Conservation (phyloP, 2,329 filamentous ascomycete species). For the Emmonsia crescens region DNA sequence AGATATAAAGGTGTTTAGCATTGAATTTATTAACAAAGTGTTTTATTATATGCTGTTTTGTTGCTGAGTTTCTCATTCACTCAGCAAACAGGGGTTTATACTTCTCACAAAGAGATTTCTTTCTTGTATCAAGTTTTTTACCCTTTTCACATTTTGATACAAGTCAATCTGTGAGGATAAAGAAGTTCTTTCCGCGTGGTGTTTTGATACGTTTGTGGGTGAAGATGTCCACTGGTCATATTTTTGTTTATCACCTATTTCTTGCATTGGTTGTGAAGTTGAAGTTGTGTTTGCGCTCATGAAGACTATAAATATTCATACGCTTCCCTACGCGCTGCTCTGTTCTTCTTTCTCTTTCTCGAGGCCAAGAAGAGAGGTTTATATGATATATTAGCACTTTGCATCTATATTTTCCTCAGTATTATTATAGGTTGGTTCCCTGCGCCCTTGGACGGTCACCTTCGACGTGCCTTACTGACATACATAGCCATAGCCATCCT, state of each 20-base stretch:
- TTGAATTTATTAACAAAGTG: slow-evolving; percentile 1
- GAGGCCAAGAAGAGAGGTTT: neutral
- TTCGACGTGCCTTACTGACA: neutral
- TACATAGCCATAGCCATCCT: neutral
- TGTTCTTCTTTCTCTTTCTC: neutral
- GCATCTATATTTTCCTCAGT: neutral
- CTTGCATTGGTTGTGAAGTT: neutral
- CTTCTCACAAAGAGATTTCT: neutral
- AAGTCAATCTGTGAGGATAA: neutral
- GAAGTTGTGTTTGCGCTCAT: neutral
- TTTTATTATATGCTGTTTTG: slow-evolving; percentile 6
- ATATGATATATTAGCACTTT: neutral
- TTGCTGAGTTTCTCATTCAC: slow-evolving; percentile 5
- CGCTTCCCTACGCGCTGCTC: neutral
- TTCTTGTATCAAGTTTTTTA: slow-evolving; percentile 1
- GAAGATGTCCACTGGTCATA: neutral
- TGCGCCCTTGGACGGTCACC: neutral
- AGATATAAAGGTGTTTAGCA: neutral
- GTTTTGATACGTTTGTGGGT: neutral
- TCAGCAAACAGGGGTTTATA: neutral
- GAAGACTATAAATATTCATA: neutral
- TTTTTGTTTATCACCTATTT: neutral
- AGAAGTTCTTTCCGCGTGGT: neutral
- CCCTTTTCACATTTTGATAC: neutral
- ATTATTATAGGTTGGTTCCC: neutral